Evolutionary conservation across 306 rosid genomes (phyloP).

Genomic region (Vigna radiata): DNA sequence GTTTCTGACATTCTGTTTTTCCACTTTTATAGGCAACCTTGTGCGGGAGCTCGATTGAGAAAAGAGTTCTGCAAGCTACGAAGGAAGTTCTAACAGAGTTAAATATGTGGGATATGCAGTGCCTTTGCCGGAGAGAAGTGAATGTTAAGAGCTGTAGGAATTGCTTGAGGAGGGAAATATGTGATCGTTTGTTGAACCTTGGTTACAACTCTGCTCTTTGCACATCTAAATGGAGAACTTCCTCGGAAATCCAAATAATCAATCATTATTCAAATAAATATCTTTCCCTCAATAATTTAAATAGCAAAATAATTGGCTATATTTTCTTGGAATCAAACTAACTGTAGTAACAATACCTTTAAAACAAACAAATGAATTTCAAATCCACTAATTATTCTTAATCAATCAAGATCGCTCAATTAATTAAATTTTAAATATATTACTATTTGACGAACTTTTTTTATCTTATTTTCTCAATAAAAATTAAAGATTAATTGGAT

Average conservation of each 20-base stretch:
- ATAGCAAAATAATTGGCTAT: too few species aligned
- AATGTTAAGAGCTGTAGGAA: slow-evolving; percentile 61
- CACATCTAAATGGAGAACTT: slow-evolving; percentile 76
- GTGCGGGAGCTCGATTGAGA: slow-evolving; percentile 57
- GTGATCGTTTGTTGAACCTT: slow-evolving; percentile 54
- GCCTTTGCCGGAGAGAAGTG: slow-evolving; percentile 53
- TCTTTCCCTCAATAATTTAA: too few species aligned
- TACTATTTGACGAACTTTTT: too few species aligned
- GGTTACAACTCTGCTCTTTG: slow-evolving; percentile 70
- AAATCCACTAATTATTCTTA: too few species aligned
- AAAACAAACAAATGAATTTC: too few species aligned
- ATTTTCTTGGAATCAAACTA: too few species aligned
- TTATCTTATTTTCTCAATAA: too few species aligned
- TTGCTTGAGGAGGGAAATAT: slow-evolving; percentile 67
- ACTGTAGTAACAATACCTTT: too few species aligned
- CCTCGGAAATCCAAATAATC: slow-evolving; percentile 44
- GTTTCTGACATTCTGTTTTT: not conserved
- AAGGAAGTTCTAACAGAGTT: slow-evolving; percentile 58
- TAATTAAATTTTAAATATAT: too few species aligned
- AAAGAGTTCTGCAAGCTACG: slow-evolving; percentile 62
- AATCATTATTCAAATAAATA: too few species aligned
- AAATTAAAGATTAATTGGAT: too few species aligned
- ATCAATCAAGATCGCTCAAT: too few species aligned
- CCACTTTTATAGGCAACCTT: slow-evolving; percentile 51
- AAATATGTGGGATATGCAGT: slow-evolving; percentile 34